Base-by-base conservation (phyloP, 2,329 filamentous ascomycete genomes). In the Lachnellula arida region DNA sequence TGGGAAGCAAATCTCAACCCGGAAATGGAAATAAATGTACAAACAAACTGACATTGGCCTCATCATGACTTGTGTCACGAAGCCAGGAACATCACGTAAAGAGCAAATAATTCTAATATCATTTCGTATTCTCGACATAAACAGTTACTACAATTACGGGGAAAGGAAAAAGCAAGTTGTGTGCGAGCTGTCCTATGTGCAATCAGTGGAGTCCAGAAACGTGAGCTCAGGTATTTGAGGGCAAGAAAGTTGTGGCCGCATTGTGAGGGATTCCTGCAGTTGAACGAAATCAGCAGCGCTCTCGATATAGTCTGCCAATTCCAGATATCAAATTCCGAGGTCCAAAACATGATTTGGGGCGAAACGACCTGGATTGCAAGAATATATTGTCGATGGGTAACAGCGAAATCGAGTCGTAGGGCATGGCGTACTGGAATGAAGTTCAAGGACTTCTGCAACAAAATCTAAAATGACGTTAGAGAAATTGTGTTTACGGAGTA, bases 221-320 rank as follows among this genome's bases (percentile, higher is more conserved):
- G 53, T 39, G 14, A n/a, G 53, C 51, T 61, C 56, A 37, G 40
- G 56, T 56, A 52, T 42, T 52, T 35, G 47, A 53, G 50, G 49
- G 35, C 56, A 46, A 52, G 46, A 25, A 37, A 32, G 22, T 43
- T 15, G 48, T 32, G 23, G 19, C 53, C 46, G 56, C 42, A 57
- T 53, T 46, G 54, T 23, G 53, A 55, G 51, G 56, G 48, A 51
- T 60, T 60, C 60, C 64, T 67, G 65, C 58, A 54, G 47, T 35
- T 50, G 44, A 59, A 64, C 61, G 54, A 65, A 59, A 68, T 68
- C 65, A 67, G 67, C 64, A 51, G 58, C 53, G 52, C 63, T 62
- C 58, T 23, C 57, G 35, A 52, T 46, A 40, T 43, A 28, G 37
- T 53, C 14, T 49, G 49, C 44, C 6, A 53, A 15, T 15, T 37